Conservation (phyloP, 2,329 filamentous ascomycete genomes). For the Byssoonygena ceratinophila region DNA sequence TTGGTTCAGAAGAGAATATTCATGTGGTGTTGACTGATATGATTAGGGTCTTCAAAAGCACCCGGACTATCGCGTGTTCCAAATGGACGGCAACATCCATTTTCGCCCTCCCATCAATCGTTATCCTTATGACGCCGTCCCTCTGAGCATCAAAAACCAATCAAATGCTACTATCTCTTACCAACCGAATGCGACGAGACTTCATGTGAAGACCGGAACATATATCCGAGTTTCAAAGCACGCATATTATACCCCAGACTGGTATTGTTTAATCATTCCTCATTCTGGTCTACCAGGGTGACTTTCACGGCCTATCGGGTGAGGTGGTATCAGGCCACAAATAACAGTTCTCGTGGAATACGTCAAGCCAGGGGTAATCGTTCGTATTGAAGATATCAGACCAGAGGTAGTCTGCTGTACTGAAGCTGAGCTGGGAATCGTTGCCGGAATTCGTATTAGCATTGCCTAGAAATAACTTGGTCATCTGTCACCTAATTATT, state of each 20-base stretch:
- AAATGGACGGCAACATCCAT: neutral
- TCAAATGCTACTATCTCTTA: slow-evolving; percentile 3
- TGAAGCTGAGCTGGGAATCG: neutral
- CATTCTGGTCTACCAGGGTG: neutral
- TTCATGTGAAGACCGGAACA: slow-evolving; percentile 3
- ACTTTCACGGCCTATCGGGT: neutral
- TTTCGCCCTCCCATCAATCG: neutral
- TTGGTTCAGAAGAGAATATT: neutral
- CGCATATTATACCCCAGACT: slow-evolving; percentile 6
- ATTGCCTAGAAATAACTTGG: no score
- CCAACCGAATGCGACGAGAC: neutral
- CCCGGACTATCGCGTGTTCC: slow-evolving; percentile 5
- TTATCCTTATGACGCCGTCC: slow-evolving; percentile 8
- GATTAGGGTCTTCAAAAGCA: neutral
- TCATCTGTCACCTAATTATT: no score
- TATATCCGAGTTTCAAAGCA: slow-evolving; percentile 6
- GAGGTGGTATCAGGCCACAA: neutral
- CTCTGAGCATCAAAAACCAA: neutral
- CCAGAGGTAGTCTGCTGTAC: neutral
- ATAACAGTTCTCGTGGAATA: neutral
- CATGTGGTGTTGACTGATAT: neutral
- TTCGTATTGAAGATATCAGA: neutral
- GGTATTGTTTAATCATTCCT: slow-evolving; percentile 7
- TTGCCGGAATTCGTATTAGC: no score
- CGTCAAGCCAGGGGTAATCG: neutral